Evolutionary conservation across 1,139 yeast species (phyloP).

Genomic region (Taphrina communis): DNA sequence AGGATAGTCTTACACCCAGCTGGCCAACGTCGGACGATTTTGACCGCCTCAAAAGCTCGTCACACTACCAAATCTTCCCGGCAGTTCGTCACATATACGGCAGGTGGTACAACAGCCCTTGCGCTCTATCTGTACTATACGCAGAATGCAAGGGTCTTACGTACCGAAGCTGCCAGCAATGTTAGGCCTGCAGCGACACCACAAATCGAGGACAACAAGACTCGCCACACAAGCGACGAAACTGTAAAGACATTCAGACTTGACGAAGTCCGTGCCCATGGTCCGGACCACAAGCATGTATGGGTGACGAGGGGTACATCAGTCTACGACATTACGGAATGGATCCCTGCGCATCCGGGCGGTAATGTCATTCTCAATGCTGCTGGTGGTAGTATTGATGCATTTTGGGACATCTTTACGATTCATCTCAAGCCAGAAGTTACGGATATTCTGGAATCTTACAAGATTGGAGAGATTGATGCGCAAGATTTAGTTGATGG

Average conservation of each 20-base stretch:
- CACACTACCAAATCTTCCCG: background rate
- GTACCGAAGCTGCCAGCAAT: background rate
- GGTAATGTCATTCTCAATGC: conserved; percentile 18
- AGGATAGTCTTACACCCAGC: background rate
- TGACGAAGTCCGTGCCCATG: conserved; percentile 2
- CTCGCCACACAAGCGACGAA: background rate
- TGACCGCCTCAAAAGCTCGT: background rate
- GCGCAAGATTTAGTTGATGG: conserved; percentile 10
- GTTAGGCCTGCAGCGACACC: background rate
- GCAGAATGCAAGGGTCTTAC: background rate
- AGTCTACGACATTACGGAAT: conserved; percentile 12
- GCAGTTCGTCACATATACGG: background rate
- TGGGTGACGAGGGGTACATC: conserved; percentile 17
- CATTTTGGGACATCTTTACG: conserved; percentile 9
- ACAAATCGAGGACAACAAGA: background rate
- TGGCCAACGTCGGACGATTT: background rate
- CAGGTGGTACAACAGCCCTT: background rate
- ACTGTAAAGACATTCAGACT: conserved; percentile 4
- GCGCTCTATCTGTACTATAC: background rate
- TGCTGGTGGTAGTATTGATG: conserved; percentile 17
- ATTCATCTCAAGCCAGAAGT: conserved; percentile 12
- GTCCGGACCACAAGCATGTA: conserved; percentile 1
- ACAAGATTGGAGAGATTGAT: conserved; percentile 16
- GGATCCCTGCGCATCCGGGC: conserved; percentile 18
- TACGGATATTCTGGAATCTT: conserved; percentile 1